Evolutionary conservation across 2,329 filamentous ascomycete species (phyloP).

Genomic region (Fusarium camptoceras): DNA sequence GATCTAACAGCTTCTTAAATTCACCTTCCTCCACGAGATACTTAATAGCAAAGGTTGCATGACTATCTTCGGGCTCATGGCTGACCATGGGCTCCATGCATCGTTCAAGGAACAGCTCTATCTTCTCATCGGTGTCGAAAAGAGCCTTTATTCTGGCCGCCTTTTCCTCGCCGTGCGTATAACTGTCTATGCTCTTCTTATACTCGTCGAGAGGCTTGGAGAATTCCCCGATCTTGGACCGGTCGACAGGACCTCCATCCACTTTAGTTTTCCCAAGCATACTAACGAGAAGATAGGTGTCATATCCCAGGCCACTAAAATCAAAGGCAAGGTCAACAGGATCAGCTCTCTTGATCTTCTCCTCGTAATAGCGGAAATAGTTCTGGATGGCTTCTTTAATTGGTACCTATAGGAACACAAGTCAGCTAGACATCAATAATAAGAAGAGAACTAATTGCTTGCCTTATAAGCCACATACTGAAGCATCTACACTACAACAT

Average conservation of each 20-base stretch:
- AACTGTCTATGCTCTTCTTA: not conserved
- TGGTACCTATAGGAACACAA: not conserved
- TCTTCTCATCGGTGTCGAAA: no score
- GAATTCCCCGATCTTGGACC: not conserved
- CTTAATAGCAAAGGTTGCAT: no score
- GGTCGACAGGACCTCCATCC: not conserved
- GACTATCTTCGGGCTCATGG: no score
- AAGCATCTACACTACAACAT: not conserved
- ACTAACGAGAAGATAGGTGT: not conserved
- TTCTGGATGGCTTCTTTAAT: not conserved
- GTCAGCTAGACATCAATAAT: not conserved
- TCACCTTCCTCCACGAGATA: no score
- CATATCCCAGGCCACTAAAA: not conserved
- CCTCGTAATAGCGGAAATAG: not conserved
- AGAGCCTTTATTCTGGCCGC: no score
- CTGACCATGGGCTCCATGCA: no score
- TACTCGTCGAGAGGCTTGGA: not conserved
- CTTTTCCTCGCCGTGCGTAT: not conserved
- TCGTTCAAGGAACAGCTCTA: no score
- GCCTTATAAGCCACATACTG: not conserved
- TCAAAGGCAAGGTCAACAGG: not conserved
- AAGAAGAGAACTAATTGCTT: not conserved
- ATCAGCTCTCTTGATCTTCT: not conserved
- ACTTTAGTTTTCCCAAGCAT: not conserved
- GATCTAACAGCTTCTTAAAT: no score